phyloP scores from a whole-genome alignment of 306 rosid genomes.

The Phaseolus lunatus region DNA sequence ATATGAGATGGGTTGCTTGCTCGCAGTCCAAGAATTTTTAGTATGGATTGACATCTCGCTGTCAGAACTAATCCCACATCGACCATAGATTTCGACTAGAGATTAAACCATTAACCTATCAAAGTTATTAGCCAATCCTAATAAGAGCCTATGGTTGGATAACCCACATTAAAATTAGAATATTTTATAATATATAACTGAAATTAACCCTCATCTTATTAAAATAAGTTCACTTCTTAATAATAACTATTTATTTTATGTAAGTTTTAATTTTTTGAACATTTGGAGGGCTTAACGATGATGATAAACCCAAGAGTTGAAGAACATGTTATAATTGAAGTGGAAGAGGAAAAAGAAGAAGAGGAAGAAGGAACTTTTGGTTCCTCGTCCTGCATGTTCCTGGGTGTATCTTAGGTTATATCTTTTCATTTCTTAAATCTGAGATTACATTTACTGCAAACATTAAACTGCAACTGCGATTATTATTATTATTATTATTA shows the following conservation, averaged over 20 bases:
- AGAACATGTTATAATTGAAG: neutral
- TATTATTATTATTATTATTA: too few relatives aligned
- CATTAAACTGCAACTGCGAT: too few relatives aligned
- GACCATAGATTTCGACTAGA: too few relatives aligned
- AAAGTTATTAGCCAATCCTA: too few relatives aligned
- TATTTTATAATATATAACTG: too few relatives aligned
- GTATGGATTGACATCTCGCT: neutral
- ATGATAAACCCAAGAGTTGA: conserved; percentile 38
- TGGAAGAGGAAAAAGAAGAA: neutral
- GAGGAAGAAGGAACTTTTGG: conserved; percentile 5
- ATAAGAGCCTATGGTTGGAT: too few relatives aligned
- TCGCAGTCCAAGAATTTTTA: neutral
- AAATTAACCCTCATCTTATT: too few relatives aligned
- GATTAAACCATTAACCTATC: too few relatives aligned
- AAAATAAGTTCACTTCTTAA: too few relatives aligned
- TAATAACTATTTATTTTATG: neutral
- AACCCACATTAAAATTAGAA: too few relatives aligned
- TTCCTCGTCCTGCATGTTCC: conserved; percentile 20
- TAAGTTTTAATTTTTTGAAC: neutral
- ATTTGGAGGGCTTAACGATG: neutral
- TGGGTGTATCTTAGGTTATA: conserved; percentile 20
- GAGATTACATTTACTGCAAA: neutral
- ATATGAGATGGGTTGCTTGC: neutral
- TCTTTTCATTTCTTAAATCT: neutral
- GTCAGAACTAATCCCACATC: neutral